These are phyloP conservation scores for Vigna nakashimae DNA, from an alignment of 306 rosid species.

Conservation along the genomic window DNA sequence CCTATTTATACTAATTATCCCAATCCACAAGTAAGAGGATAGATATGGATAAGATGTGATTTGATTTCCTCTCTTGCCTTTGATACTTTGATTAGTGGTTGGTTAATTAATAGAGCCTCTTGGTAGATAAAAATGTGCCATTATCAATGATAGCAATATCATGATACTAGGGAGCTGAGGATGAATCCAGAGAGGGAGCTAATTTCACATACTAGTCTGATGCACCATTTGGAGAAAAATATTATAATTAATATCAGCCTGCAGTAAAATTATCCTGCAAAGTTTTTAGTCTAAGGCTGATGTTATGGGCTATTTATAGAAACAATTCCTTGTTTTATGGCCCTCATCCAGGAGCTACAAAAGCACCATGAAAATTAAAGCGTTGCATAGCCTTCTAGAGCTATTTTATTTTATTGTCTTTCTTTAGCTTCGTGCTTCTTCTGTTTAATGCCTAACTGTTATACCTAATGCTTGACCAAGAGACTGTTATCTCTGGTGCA, in stretches of 20 bases:
- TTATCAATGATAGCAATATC: not conserved
- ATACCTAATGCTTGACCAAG: slow-evolving; percentile 41
- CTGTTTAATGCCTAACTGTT: slow-evolving; percentile 22
- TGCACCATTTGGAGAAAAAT: slow-evolving; percentile 11
- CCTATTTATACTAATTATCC: slow-evolving; percentile 17
- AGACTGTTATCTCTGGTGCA: slow-evolving; percentile 55
- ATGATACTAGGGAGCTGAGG: slow-evolving; percentile 16
- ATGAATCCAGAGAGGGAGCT: slow-evolving; percentile 18
- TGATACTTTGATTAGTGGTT: slow-evolving; percentile 20
- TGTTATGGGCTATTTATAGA: slow-evolving; percentile 13
- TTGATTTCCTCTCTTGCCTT: slow-evolving; percentile 23
- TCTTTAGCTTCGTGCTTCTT: slow-evolving; percentile 22
- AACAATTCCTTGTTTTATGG: slow-evolving; percentile 27
- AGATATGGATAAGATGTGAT: slow-evolving; percentile 1
- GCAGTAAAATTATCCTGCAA: not conserved
- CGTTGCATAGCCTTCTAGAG: not conserved
- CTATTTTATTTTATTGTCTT: slow-evolving; percentile 6
- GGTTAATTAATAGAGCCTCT: slow-evolving; percentile 12
- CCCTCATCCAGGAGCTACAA: slow-evolving; percentile 18
- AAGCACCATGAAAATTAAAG: slow-evolving; percentile 14
- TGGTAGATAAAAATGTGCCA: not conserved
- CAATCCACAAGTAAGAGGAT: not conserved
- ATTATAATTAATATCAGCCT: slow-evolving; percentile 14
- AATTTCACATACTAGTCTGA: slow-evolving; percentile 18
- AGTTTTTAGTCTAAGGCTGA: slow-evolving; percentile 27